phyloP scores from a whole-genome alignment of 495 filamentous ascomycete genomes.

The Penicillium flavigenum region DNA sequence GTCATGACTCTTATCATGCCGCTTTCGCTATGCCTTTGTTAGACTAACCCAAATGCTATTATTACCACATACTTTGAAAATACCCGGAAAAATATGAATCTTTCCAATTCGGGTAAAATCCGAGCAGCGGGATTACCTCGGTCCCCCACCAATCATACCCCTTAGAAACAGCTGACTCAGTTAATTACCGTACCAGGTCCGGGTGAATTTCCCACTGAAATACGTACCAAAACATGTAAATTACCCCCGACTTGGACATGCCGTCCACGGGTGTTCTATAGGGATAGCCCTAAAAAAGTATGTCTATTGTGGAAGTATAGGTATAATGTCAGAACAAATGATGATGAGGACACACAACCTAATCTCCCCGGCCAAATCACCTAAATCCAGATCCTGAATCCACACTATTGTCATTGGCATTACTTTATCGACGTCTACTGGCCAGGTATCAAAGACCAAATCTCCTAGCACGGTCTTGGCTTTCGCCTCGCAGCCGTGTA shows the following conservation, averaged over 20 bases:
- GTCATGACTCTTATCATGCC: slow-evolving; percentile 32
- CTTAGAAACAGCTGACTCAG: slow-evolving; percentile 18
- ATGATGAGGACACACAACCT: slow-evolving; percentile 1
- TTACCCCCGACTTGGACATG: not conserved
- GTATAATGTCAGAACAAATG: not conserved
- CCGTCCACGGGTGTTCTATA: not conserved
- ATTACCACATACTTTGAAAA: not conserved
- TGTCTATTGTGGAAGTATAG: no score
- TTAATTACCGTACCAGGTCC: slow-evolving; percentile 1
- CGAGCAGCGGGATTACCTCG: not conserved
- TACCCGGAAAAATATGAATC: slow-evolving; percentile 15
- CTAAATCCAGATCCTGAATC: slow-evolving; percentile 2
- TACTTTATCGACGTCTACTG: slow-evolving; percentile 4
- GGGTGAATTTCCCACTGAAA: not conserved
- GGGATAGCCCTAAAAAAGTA: not conserved
- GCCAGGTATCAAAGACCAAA: not conserved
- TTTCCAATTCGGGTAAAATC: slow-evolving; percentile 11
- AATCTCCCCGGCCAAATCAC: not conserved
- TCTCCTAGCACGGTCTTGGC: slow-evolving; percentile 23
- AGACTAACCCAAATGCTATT: not conserved
- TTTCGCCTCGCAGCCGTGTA: slow-evolving; percentile 28
- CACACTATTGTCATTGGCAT: slow-evolving; percentile 7
- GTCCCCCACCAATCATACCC: slow-evolving; percentile 16
- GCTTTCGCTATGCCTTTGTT: slow-evolving; percentile 19
- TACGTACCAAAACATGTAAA: not conserved